Evolutionary conservation across 768 basidiomycete species (phyloP), one percentile per base, ranked within the genome.

Genomic region (Favolaschia claudopus): DNA sequence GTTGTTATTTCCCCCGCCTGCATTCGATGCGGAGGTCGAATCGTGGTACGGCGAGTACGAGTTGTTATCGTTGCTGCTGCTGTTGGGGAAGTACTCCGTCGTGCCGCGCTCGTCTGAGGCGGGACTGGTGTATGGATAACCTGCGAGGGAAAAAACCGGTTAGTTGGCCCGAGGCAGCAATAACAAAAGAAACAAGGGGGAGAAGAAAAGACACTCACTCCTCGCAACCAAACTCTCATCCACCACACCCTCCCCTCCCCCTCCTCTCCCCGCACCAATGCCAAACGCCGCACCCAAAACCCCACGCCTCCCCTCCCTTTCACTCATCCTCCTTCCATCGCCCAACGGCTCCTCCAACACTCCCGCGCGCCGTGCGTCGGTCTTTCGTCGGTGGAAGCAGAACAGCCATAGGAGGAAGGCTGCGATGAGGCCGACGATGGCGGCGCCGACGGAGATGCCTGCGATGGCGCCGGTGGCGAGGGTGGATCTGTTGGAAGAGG

Each of bases 401-500:
- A 37, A 67, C 47, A 42, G 60, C 28, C 44, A 32, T 7, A 46
- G 25, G 5, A 29, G 34, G 15, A 15, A 36, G 13, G 42, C 42
- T 24, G 19, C 53, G 19, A 59, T 32, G 6, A 50, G 9, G n/a
- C n/a, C 28, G 20, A 47, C 56, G 17, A 51, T 20, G 10, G 49
- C 32, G 8, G 40, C 59, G 19, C 63, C 68, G 44, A 65, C 51
- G 19, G 58, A 66, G 50, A 62, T 55, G 3, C 65, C 67, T 15
- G 63, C 65, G 31, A 50, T 27, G 20, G 63, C 51, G 29, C 60
- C 65, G 7, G 37, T 27, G 37, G 34, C 51, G 17, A 62, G 32
- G 1, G 32, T 43, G n/a, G 46, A 2, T 33, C 46, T 8, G 28
- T 33, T 63, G 63, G 45, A 78, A 66, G 64, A 83, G 82, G 49